These are phyloP conservation scores for Chloris gayana DNA, from an alignment of 176 grass and related monocot species.

Conservation along the genomic window DNA sequence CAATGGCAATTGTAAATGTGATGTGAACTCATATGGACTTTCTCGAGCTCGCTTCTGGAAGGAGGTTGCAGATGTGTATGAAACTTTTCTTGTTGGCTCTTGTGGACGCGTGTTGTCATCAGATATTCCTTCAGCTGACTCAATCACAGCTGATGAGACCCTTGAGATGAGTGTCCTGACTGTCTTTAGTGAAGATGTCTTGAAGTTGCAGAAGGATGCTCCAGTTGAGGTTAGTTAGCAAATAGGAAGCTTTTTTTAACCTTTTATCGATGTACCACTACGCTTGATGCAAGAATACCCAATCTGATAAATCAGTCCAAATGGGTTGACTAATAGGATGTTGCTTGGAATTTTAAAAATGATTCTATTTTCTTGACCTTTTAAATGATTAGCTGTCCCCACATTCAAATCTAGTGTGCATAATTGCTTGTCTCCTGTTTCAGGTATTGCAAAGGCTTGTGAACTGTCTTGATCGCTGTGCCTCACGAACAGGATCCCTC, in stretches of 20 bases:
- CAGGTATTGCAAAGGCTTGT: conserved; percentile 95
- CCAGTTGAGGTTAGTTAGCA: conserved; percentile 69
- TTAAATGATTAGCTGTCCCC: conserved; percentile 18
- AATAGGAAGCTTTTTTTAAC: conserved; percentile 20
- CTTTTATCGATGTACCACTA: conserved; percentile 9
- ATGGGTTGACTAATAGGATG: too few relatives aligned
- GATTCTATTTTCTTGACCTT: neutral
- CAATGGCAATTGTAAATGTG: conserved; percentile 47
- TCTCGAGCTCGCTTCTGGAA: conserved; percentile 90
- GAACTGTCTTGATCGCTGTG: conserved; percentile 91
- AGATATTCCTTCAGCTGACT: conserved; percentile 68
- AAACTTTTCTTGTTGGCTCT: conserved; percentile 98
- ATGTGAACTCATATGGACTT: conserved; percentile 64
- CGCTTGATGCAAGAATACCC: too few relatives aligned
- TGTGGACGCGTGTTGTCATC: conserved; percentile 91
- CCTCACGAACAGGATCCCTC: conserved; percentile 92
- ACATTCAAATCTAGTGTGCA: conserved; percentile 29
- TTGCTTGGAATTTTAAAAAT: conserved; percentile 4
- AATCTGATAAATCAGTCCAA: too few relatives aligned
- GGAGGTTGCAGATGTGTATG: conserved; percentile 92
- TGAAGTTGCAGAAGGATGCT: conserved; percentile 82
- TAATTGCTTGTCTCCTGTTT: conserved; percentile 36
- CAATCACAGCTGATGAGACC: conserved; percentile 77
- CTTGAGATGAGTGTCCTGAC: conserved; percentile 91
- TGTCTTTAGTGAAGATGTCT: conserved; percentile 73